These are phyloP conservation scores for Capsicum pubescens DNA, from an alignment of 257 asterid species.

Conservation along the genomic window DNA sequence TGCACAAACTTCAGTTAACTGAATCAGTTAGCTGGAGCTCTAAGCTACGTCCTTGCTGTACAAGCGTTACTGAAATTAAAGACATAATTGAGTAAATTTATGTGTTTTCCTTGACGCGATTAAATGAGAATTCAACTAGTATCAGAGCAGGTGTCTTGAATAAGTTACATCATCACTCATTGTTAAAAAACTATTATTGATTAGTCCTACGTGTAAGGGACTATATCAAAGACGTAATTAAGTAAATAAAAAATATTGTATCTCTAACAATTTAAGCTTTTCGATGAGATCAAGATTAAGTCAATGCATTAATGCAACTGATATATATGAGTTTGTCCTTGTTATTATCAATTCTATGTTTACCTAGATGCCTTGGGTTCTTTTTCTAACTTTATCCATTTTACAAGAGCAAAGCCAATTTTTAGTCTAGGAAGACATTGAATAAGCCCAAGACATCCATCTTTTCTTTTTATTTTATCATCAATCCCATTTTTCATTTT, in stretches of 20 bases:
- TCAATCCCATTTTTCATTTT: neutral
- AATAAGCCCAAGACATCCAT: neutral
- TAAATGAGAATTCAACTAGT: neutral
- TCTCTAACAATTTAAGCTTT: neutral
- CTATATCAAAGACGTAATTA: neutral
- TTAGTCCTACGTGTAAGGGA: too few species aligned
- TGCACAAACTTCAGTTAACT: neutral
- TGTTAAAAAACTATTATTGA: too few species aligned
- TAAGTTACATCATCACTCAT: too few species aligned
- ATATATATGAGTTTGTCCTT: neutral
- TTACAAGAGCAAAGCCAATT: neutral
- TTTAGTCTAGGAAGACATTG: neutral
- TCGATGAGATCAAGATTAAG: neutral
- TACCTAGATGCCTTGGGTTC: neutral
- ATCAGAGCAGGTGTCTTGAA: too few species aligned
- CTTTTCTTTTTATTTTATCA: neutral
- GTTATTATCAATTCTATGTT: conserved; percentile 3
- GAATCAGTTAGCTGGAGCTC: conserved; percentile 9
- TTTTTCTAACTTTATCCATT: neutral
- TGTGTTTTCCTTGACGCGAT: neutral
- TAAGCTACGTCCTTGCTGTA: conserved; percentile 16
- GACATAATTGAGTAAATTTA: neutral
- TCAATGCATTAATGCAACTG: neutral
- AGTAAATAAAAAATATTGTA: neutral
- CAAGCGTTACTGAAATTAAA: neutral